Evolutionary conservation across 768 basidiomycete species (phyloP), one percentile per base, ranked within the genome.

Genomic region (Trametes villosa): DNA sequence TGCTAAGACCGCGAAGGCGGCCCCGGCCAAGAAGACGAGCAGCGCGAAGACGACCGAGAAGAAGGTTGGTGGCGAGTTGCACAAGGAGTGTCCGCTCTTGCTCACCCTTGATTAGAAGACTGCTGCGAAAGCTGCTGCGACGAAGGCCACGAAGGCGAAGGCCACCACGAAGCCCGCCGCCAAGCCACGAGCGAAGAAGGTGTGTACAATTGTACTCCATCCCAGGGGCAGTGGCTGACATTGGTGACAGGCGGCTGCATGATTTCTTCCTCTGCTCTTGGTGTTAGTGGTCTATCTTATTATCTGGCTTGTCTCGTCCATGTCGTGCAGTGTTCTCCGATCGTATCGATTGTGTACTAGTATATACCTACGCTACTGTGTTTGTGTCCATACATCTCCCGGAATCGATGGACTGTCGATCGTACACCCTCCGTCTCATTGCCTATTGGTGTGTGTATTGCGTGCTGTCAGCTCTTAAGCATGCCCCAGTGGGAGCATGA

Each of bases 21-120:
- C 50, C 34, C 30, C 68, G n/a, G 67, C 72, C 11, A 77, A 79
- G 70, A 81, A 77, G 68, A 66, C 70, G 26, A 60, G 67, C 27
- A 65, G 60, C 40, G 67, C 73, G 26, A 75, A 73, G 70, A 65
- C 66, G 0, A 70, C 68, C 42, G 69, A 71, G 56, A 75, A 76
- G 72, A 73, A 72, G 71, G 76, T 70, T 22, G 1, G 52, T 54
- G 3, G 11, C 15, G 11, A 12, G 4, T 17, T 22, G 3, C 36
- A 1, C 15, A 11, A 24, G 29, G 1, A 12, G n/a, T 15, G n/a
- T 24, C 13, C 15, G 2, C 2, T 34, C 17, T 5, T 30, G 33
- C 30, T 38, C 41, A 26, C 42, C 9, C n/a, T 26, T 15, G 17
- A 38, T n/a, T 33, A 52, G 51, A 57, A 73, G 68, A 57, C 71